A percentile compares a stretch with the other conserved stretches of the same genome.
Evolutionary conservation across 139 green algal species (phyloP).

Genomic region (Volvox reticuliferus): DNA sequence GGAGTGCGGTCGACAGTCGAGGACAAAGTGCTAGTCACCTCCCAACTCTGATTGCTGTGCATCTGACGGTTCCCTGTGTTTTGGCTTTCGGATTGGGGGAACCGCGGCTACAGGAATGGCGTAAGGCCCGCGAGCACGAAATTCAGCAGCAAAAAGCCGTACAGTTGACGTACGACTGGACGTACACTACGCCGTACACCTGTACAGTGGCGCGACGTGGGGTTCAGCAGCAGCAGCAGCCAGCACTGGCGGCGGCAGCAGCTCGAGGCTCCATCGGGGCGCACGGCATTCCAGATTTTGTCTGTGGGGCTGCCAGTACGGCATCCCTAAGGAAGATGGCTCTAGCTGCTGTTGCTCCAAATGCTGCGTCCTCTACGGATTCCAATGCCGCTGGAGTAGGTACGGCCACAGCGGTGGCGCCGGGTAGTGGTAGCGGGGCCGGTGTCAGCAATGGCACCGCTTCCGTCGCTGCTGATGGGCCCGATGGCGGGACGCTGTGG

Average conservation of each 20-base stretch:
- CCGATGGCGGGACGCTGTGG: constrained; percentile 38
- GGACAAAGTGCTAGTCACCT: too few relatives aligned
- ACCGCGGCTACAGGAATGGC: constrained; percentile 65
- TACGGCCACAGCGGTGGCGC: neutral
- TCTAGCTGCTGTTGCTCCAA: neutral
- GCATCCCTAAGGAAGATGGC: neutral
- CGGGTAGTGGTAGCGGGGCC: neutral
- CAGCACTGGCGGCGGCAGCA: neutral
- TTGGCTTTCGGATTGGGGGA: too few relatives aligned
- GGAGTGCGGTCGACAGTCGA: too few relatives aligned
- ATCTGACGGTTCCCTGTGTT: too few relatives aligned
- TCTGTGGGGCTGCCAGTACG: neutral
- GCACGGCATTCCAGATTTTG: constrained; percentile 15
- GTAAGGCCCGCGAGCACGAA: constrained; percentile 68
- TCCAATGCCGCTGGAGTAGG: neutral
- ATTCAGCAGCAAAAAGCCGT: constrained; percentile 74
- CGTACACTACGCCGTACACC: constrained; percentile 87
- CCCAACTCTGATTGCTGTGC: too few relatives aligned
- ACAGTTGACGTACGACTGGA: constrained; percentile 91
- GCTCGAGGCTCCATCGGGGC: neutral
- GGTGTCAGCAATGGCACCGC: neutral
- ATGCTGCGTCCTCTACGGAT: neutral
- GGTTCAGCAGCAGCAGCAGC: neutral
- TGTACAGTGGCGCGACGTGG: constrained; percentile 57
- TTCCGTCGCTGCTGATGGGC: neutral